Base-by-base conservation (phyloP, 2,329 filamentous ascomycete species). In the Sporothrix phasma region DNA sequence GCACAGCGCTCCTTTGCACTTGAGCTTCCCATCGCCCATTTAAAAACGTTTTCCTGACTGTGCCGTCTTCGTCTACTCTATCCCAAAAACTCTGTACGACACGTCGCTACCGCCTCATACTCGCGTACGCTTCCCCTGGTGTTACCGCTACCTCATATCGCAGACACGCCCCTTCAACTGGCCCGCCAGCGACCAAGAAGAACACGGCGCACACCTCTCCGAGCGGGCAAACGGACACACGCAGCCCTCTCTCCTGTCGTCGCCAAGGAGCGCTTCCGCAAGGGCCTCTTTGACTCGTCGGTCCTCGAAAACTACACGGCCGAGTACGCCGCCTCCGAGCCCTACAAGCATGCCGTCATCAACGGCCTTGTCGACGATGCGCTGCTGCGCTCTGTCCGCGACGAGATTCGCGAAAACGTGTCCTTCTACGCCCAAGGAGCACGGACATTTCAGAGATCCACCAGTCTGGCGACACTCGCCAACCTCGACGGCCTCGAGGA, bases 371-470 rank as follows among this genome's bases (percentile, higher is more conserved):
- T 97, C 73, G 81, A 94, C 76, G 88, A 93, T 70, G 76, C 80
- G 56, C 86, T 99, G 19, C 84, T 99, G 54, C 92, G 92, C 71
- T 81, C 84, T 63, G 94, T 99, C 66, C 92, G 94, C 73, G 78
- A 83, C 72, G 94, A 99, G 78, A 93, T 97, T 75, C 88, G 88
- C 75, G 82, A 88, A 69, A 92, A 96, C 73, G 89, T 99, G 69
- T 87, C 90, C 69, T 99, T 99, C 78, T n/a, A 97, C 94, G 13
- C 92, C 92, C 70, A 99, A 99, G 76, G 94, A 99, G 77, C n/a
- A 99, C 94, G 56, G 94, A 99, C 75, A 99, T 99, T 71, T 99
- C 99, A 84, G 96, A 95, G 77, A 97, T 99, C 73, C 92, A 97
- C 81, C 94, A 99, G 79, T 97, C 93, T 4, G 94, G 94, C 69